Evolutionary conservation across 2,329 filamentous ascomycete genomes (phyloP).

Genomic region (Ustulina deusta): DNA sequence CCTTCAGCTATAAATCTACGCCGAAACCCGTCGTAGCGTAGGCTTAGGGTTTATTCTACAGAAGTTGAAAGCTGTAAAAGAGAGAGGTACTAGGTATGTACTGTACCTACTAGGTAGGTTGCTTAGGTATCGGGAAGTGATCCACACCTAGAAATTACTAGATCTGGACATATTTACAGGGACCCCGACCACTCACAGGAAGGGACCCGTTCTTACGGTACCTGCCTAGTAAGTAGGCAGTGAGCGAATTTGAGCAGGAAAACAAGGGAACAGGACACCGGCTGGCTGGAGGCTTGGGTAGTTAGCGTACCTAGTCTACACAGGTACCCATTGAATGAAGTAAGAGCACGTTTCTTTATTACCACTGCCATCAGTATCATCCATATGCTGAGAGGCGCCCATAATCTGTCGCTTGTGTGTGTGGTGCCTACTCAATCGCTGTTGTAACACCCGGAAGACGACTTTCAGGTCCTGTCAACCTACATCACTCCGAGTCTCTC

Average conservation of each 20-base stretch:
- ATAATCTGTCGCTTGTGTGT: neutral
- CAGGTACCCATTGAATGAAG: neutral
- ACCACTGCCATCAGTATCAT: neutral
- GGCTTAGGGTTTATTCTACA: no score
- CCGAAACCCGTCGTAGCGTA: no score
- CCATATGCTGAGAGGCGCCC: neutral
- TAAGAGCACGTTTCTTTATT: neutral
- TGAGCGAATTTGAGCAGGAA: slow-evolving; percentile 45
- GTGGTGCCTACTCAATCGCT: neutral
- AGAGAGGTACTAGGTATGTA: no score
- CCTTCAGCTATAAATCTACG: no score
- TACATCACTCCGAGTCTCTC: neutral
- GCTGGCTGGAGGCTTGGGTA: neutral
- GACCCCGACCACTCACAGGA: slow-evolving; percentile 1
- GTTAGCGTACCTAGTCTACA: neutral
- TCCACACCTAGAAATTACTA: slow-evolving; percentile 20
- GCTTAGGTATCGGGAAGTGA: neutral
- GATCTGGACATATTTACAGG: slow-evolving; percentile 21
- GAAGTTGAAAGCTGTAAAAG: no score
- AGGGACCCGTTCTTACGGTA: neutral
- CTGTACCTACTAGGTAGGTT: neutral
- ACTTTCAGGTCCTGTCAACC: neutral
- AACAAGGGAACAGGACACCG: slow-evolving; percentile 17
- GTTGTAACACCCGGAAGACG: no score
- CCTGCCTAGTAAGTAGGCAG: slow-evolving; percentile 1